Conservation (phyloP, 2,329 filamentous ascomycete species). For the Trichoderma arundinaceum region DNA sequence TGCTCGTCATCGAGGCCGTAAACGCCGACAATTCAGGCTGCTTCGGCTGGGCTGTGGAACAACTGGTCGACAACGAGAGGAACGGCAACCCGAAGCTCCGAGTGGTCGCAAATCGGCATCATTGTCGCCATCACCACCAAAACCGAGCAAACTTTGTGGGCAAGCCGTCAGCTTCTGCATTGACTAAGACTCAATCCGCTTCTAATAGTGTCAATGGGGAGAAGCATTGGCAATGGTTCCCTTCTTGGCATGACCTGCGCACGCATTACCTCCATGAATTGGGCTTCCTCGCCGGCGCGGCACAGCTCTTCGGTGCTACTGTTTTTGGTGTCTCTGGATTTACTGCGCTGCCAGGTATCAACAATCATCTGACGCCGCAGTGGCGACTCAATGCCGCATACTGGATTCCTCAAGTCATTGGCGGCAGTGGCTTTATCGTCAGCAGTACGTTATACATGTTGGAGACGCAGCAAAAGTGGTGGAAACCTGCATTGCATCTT, state of each 20-base stretch:
- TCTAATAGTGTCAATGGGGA: slow-evolving; percentile 24
- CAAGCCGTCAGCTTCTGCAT: slow-evolving; percentile 1
- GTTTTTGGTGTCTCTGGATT: slow-evolving; percentile 69
- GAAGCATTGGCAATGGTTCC: slow-evolving; percentile 63
- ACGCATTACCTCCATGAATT: slow-evolving; percentile 66
- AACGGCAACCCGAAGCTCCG: slow-evolving; percentile 17
- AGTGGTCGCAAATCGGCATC: slow-evolving; percentile 22
- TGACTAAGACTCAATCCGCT: background rate
- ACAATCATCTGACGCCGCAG: slow-evolving; percentile 58
- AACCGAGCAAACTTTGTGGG: slow-evolving; percentile 36
- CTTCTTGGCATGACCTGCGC: slow-evolving; percentile 59
- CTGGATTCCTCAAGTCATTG: slow-evolving; percentile 66
- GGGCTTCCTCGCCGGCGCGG: slow-evolving; percentile 63
- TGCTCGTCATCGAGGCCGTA: slow-evolving; percentile 70
- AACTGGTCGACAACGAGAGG: slow-evolving; percentile 45
- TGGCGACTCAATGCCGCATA: slow-evolving; percentile 58
- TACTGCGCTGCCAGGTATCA: slow-evolving; percentile 57
- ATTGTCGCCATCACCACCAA: slow-evolving; percentile 41
- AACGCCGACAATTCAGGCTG: slow-evolving; percentile 69
- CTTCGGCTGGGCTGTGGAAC: slow-evolving; percentile 71
- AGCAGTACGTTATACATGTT: slow-evolving; percentile 66
- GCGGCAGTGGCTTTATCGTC: slow-evolving; percentile 66
- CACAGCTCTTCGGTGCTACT: slow-evolving; percentile 63
- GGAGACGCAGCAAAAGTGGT: slow-evolving; percentile 70
- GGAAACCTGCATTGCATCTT: slow-evolving; percentile 58